Conservation (phyloP, 176 grass and related monocot species). For the Carex parvula region DNA sequence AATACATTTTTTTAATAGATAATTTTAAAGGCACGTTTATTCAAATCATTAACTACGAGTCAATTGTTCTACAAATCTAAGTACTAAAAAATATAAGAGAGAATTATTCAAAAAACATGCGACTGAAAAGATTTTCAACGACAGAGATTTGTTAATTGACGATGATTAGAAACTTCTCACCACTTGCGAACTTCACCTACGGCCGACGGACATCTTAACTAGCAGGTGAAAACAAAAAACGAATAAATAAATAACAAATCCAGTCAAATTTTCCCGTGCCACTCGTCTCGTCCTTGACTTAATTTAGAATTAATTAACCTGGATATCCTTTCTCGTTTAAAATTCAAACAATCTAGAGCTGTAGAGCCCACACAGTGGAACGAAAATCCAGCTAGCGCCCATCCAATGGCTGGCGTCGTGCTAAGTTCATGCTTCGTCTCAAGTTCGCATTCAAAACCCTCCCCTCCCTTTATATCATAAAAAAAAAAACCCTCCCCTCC, state of each 20-base stretch:
- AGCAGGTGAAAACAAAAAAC: background rate
- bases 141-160: background rate
- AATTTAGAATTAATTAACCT: background rate
- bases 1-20: too few relatives aligned
- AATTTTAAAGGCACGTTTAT: background rate
- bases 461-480: too few relatives aligned
- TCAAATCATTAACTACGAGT: background rate
- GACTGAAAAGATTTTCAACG: background rate
- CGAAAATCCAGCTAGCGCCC: too few relatives aligned
- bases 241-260: background rate
- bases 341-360: background rate
- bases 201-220: too few relatives aligned
- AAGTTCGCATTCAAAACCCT: too few relatives aligned
- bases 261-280: slow-evolving; percentile 3
- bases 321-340: background rate
- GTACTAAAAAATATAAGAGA: background rate
- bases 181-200: background rate
- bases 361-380: background rate
- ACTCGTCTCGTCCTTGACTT: slow-evolving; percentile 1
- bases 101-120: background rate
- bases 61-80: background rate
- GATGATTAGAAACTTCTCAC: background rate
- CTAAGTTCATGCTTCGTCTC: too few relatives aligned
- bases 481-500: too few relatives aligned
- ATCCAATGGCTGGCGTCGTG: too few relatives aligned